phyloP scores from a whole-genome alignment of 495 filamentous ascomycete species.

The Penicillium soppii region DNA sequence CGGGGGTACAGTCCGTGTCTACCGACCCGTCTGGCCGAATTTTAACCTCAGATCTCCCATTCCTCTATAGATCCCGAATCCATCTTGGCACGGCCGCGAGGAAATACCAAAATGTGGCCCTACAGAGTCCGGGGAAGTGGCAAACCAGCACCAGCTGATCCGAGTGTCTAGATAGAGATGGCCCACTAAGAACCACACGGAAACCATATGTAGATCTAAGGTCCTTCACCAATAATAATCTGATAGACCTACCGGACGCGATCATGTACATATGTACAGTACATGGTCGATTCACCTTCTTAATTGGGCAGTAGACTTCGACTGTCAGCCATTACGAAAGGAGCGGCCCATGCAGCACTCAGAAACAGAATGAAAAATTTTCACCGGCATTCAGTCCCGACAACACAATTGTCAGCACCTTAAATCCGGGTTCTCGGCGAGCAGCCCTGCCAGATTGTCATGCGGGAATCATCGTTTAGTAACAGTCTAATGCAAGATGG shows the following conservation, averaged over 20 bases:
- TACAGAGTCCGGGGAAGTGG: constrained; percentile 10
- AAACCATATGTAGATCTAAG: neutral
- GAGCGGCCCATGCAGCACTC: neutral
- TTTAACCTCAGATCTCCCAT: neutral
- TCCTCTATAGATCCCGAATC: neutral
- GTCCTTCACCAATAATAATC: neutral
- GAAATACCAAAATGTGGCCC: constrained; percentile 2
- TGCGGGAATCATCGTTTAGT: constrained; percentile 6
- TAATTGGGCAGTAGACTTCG: neutral
- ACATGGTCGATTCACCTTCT: neutral
- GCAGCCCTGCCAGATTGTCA: neutral
- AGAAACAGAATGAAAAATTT: constrained; percentile 1
- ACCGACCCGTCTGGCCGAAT: constrained; percentile 20
- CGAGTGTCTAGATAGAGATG: constrained; percentile 1
- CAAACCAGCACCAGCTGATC: constrained; percentile 9
- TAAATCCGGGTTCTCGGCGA: constrained; percentile 1
- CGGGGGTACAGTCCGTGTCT: constrained; percentile 18
- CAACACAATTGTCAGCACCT: constrained; percentile 5
- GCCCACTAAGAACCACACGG: constrained; percentile 1
- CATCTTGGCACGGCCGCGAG: neutral
- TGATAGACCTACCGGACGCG: neutral
- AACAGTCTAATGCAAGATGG: constrained; percentile 3
- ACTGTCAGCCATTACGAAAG: neutral
- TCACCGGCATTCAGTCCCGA: constrained; percentile 5
- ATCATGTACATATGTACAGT: neutral